Conservation (phyloP, 1,284 basidiomycete species). For the Peniophora sp. region DNA sequence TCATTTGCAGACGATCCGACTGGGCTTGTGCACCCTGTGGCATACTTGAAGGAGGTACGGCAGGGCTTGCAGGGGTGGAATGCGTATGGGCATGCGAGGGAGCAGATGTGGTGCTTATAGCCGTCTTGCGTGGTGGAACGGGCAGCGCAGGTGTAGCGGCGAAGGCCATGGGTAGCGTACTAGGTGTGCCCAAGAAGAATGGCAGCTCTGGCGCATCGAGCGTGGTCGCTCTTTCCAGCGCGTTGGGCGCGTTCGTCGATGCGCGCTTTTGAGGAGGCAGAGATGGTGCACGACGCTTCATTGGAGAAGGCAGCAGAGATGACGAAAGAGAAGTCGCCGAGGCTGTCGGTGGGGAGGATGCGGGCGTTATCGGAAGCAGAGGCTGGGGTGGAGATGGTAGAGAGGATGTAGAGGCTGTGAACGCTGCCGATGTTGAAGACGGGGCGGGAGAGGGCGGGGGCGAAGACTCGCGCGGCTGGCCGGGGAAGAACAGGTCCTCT, state of each 20-base stretch:
- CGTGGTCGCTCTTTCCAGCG: not conserved
- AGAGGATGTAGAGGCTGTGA: not conserved
- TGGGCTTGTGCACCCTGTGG: no score
- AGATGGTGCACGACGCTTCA: not conserved
- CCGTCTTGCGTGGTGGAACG: no score
- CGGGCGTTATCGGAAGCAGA: not conserved
- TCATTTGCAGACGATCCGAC: no score
- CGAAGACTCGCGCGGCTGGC: constrained; percentile 24
- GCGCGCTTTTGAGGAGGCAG: not conserved
- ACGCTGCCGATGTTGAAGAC: not conserved
- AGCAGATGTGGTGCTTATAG: no score
- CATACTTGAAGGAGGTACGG: no score
- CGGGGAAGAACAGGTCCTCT: constrained; percentile 65
- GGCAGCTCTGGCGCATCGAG: not conserved
- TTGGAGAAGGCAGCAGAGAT: not conserved
- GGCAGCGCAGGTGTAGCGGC: no score
- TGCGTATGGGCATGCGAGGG: no score
- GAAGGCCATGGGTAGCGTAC: no score
- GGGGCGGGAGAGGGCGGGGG: constrained; percentile 1
- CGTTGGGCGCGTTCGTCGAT: not conserved
- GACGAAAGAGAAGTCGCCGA: not conserved
- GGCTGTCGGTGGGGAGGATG: not conserved
- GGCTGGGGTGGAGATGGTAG: not conserved
- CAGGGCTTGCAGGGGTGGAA: no score
- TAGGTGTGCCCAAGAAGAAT: no score